Evolutionary conservation across 2,329 filamentous ascomycete species (phyloP).

Genomic region (Colletotrichum sp.): DNA sequence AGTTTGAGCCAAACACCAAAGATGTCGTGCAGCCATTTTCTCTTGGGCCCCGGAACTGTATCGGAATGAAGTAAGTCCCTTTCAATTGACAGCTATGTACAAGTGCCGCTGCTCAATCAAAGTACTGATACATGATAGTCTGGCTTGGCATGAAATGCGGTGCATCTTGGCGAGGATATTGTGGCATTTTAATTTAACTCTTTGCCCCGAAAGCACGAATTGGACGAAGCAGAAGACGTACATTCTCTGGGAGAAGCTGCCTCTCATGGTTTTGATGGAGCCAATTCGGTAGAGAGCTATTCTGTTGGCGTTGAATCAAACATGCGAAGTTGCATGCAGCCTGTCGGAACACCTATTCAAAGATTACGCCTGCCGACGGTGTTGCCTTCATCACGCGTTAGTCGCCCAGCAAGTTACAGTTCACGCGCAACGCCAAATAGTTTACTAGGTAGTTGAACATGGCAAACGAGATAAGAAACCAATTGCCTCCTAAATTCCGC

Average conservation of each 20-base stretch:
- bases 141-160: background rate
- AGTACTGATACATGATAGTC: background rate
- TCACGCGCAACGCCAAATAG: background rate
- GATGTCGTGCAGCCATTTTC: background rate
- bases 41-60: background rate
- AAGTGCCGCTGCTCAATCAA: background rate
- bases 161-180: background rate
- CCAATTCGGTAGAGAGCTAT: background rate
- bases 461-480: background rate
- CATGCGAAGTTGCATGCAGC: background rate
- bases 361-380: background rate
- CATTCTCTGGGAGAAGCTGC: background rate
- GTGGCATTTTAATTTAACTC: background rate
- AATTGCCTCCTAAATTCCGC: too few species aligned
- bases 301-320: background rate
- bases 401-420: background rate
- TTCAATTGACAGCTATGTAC: background rate
- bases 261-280: background rate
- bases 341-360: background rate
- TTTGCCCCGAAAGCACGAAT: background rate
- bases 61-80: background rate
- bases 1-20: background rate
- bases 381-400: background rate
- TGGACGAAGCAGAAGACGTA: background rate
- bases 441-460: background rate